Percentiles rank a stretch among this genome's conserved stretches.
phyloP scores from a whole-genome alignment of 345 rosid species.

The Eucalyptus sideroxylon region DNA sequence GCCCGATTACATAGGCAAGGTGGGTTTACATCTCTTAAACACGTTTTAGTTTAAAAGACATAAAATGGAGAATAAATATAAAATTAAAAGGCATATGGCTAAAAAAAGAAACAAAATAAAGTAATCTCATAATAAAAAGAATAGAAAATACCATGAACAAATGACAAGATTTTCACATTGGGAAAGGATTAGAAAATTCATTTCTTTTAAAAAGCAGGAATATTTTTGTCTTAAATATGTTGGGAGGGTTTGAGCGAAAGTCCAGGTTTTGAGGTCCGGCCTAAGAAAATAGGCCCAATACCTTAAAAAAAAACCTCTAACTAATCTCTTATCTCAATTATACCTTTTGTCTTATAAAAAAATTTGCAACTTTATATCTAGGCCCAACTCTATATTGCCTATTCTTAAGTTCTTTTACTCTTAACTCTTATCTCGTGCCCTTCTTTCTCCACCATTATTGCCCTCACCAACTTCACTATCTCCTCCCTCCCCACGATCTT shows the following conservation, averaged over 20 bases:
- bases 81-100: no score
- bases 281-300: no score
- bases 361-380: no score
- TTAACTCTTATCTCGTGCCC: conserved; percentile 25
- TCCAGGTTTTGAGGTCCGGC: background rate
- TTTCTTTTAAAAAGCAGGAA: no score
- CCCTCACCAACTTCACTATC: conserved; percentile 21
- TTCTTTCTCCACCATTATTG: conserved; percentile 29
- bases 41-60: background rate
- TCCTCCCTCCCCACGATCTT: conserved; percentile 25
- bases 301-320: no score
- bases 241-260: background rate
- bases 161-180: background rate
- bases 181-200: no score
- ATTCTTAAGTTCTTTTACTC: conserved; percentile 12
- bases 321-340: no score
- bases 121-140: background rate
- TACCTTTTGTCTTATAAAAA: no score
- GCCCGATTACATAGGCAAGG: background rate
- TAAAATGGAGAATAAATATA: no score
- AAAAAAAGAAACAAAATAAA: no score
- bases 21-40: background rate
- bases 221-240: background rate
- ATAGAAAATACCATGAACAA: background rate
- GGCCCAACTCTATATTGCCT: conserved; percentile 5